Conservation (phyloP, 805 yeast genomes). For the Teunomyces tritomae region DNA sequence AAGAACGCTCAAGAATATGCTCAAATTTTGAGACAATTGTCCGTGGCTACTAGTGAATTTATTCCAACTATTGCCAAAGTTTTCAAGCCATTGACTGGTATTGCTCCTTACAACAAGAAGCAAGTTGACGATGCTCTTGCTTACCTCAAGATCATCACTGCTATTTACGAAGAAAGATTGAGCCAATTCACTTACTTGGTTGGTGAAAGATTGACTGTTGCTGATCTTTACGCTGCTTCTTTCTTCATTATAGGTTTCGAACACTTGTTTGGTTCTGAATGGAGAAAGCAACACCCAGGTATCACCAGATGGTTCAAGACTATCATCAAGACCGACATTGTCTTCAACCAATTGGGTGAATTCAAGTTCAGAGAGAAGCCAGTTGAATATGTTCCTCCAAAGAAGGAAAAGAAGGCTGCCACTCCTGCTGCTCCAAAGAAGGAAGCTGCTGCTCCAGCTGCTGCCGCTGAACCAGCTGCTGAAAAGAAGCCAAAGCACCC, state of each 20-base stretch:
- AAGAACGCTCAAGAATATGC: constrained; percentile 62
- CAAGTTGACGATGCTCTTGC: constrained; percentile 46
- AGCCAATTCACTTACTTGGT: constrained; percentile 44
- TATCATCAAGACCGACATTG: constrained; percentile 42
- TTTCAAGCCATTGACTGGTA: constrained; percentile 63
- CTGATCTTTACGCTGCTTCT: constrained; percentile 41
- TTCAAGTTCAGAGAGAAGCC: constrained; percentile 64
- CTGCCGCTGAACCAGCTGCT: constrained; percentile 44
- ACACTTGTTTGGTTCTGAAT: constrained; percentile 58
- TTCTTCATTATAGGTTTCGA: constrained; percentile 54
- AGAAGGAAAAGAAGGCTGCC: constrained; percentile 66
- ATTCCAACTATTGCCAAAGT: constrained; percentile 41
- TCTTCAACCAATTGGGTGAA: constrained; percentile 34
- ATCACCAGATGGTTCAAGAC: constrained; percentile 72
- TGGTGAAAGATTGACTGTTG: constrained; percentile 46
- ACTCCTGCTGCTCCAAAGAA: constrained; percentile 40
- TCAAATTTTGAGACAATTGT: constrained; percentile 70
- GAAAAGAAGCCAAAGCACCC: constrained; percentile 90
- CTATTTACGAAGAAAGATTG: constrained; percentile 34
- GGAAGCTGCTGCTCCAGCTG: constrained; percentile 32
- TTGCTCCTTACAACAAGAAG: constrained; percentile 75
- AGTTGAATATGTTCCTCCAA: constrained; percentile 59
- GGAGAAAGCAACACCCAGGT: constrained; percentile 63
- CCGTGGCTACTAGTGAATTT: constrained; percentile 70
- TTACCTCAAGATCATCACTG: constrained; percentile 19